Evolutionary conservation across 345 rosid genomes (phyloP).

Genomic region (Salix caprea): DNA sequence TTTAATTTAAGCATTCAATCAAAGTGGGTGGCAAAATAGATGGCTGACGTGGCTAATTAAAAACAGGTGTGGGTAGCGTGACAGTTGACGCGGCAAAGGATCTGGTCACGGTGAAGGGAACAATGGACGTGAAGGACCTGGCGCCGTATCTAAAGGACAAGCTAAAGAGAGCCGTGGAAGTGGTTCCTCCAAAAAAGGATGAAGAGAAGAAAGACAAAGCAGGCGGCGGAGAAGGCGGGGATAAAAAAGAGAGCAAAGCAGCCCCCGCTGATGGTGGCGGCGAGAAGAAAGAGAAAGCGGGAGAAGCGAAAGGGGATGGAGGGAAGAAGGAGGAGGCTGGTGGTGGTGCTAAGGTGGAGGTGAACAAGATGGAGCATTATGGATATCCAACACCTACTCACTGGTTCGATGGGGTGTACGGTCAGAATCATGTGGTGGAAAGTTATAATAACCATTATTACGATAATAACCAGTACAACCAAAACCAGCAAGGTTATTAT

Average conservation of each 20-base stretch:
- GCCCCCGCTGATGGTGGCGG: conserved; percentile 1
- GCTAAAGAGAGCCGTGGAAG: conserved; percentile 61
- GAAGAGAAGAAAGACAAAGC: conserved; percentile 9
- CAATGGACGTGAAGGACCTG: conserved; percentile 52
- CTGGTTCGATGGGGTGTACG: conserved; percentile 39
- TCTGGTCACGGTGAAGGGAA: conserved; percentile 69
- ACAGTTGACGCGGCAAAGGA: conserved; percentile 56
- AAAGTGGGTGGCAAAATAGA: background rate
- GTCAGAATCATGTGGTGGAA: conserved; percentile 33
- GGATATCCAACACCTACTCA: conserved; percentile 34
- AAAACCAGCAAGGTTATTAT: conserved; percentile 5
- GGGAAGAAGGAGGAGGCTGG: conserved; percentile 1
- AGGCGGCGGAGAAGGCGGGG: conserved; percentile 28
- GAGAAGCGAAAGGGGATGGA: conserved; percentile 21
- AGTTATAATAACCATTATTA: conserved; percentile 3
- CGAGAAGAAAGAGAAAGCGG: conserved; percentile 37
- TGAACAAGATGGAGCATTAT: conserved; percentile 29
- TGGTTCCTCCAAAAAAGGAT: conserved; percentile 56
- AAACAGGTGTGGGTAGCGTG: conserved; percentile 63
- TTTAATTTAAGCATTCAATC: background rate
- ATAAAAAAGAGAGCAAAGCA: conserved; percentile 26
- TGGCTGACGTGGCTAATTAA: background rate
- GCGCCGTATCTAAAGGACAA: conserved; percentile 49
- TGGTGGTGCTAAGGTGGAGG: conserved; percentile 27
- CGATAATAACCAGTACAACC: conserved; percentile 12